Evolutionary conservation across 805 yeast genomes (phyloP).

Genomic region (Candida manassasensis): DNA sequence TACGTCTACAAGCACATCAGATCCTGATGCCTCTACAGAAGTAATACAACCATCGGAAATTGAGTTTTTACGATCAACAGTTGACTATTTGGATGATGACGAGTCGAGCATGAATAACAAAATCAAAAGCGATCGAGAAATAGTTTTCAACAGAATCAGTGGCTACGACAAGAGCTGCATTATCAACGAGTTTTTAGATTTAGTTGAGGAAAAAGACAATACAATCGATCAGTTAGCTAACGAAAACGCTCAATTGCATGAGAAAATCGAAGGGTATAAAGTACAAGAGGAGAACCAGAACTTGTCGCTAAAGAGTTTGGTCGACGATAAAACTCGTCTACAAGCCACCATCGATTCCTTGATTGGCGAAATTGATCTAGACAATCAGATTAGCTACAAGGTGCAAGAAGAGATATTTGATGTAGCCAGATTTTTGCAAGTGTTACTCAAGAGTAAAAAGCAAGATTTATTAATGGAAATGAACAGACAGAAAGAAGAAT

Average conservation of each 20-base stretch:
- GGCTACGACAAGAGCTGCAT: background rate
- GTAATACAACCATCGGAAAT: constrained; percentile 3
- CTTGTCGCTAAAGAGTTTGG: background rate
- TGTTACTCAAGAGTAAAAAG: background rate
- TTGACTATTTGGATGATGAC: background rate
- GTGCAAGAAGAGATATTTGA: constrained; percentile 1
- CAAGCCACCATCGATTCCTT: background rate
- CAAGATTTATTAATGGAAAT: background rate
- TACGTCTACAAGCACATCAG: constrained; percentile 3
- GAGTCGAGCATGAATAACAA: background rate
- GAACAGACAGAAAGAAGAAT: background rate
- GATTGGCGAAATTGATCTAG: background rate
- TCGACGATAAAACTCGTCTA: background rate
- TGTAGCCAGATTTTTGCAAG: background rate
- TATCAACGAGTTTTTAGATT: background rate
- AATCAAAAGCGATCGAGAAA: background rate
- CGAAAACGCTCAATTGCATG: background rate
- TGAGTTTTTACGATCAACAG: constrained; percentile 2
- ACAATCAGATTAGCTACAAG: background rate
- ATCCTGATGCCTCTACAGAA: constrained; percentile 1
- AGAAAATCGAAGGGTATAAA: background rate
- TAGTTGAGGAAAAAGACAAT: background rate
- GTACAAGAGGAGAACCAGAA: background rate
- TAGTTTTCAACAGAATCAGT: background rate
- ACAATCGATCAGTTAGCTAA: background rate